Conservation (phyloP, 306 rosid species). For the Ochetophila trinervis region DNA sequence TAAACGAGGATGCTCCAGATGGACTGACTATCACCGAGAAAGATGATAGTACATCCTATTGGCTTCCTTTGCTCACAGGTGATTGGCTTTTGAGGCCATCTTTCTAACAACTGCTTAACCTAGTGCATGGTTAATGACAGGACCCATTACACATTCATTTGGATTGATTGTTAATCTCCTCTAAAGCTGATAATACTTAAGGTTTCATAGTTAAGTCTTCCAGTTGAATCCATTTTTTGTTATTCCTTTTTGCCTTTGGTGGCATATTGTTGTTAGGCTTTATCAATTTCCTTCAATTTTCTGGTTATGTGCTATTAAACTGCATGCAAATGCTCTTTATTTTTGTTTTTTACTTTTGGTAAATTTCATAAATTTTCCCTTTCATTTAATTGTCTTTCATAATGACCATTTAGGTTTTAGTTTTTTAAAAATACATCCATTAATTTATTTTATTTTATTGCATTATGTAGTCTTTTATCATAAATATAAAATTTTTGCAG, state of each 20-base stretch:
- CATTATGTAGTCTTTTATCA: too few species aligned
- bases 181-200: background rate
- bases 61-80: constrained; percentile 97
- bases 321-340: too few species aligned
- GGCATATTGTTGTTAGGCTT: too few species aligned
- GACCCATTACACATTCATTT: background rate
- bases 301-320: too few species aligned
- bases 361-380: too few species aligned
- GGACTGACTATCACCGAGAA: constrained; percentile 45
- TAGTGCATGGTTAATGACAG: background rate
- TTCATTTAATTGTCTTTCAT: too few species aligned
- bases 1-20: constrained; percentile 42
- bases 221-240: constrained; percentile 2
- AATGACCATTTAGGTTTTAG: too few species aligned
- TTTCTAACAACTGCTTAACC: constrained; percentile 4
- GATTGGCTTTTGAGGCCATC: constrained; percentile 26
- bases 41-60: constrained; percentile 78
- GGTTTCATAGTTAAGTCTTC: background rate
- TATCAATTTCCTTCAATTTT: too few species aligned
- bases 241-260: background rate
- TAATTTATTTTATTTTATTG: too few species aligned
- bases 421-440: too few species aligned
- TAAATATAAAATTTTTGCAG: too few species aligned
- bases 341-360: too few species aligned
- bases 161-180: constrained; percentile 5